These are phyloP conservation scores for Colletotrichum costaricense DNA, from an alignment of 2,329 filamentous ascomycete species.

Conservation along the genomic window DNA sequence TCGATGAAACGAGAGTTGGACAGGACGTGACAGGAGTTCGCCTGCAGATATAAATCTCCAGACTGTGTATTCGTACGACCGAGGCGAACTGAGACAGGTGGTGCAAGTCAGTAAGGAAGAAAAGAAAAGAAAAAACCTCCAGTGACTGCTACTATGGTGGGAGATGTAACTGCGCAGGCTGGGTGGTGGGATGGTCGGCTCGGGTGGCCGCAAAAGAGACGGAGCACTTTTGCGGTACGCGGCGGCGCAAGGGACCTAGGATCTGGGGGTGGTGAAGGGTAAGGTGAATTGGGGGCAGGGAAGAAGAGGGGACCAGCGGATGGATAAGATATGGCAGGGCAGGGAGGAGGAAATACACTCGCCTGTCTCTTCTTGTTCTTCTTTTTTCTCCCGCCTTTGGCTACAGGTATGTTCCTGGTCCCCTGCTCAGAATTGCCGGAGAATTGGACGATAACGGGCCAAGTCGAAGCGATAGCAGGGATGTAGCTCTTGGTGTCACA, in stretches of 20 bases:
- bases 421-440: constrained; percentile 9
- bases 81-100: constrained; percentile 16
- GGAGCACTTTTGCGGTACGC: constrained; percentile 8
- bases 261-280: background rate
- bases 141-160: background rate
- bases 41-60: background rate
- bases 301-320: background rate
- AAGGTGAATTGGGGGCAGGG: background rate
- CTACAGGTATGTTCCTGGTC: constrained; percentile 6
- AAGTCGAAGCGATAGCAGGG: constrained; percentile 29
- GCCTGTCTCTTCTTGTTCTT: background rate
- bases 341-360: background rate
- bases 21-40: background rate
- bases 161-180: constrained; percentile 30
- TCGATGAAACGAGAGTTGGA: constrained; percentile 1
- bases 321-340: constrained; percentile 14
- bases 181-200: constrained; percentile 17
- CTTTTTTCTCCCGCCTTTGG: background rate
- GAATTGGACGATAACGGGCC: constrained; percentile 13
- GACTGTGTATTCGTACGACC: background rate
- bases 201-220: constrained; percentile 17
- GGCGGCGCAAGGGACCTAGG: constrained; percentile 20
- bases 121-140: background rate
- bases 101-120: constrained; percentile 13
- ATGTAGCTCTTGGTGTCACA: constrained; percentile 21